Conservation (phyloP, 805 yeast species). For the Wickerhamiella vanderwaltii region DNA sequence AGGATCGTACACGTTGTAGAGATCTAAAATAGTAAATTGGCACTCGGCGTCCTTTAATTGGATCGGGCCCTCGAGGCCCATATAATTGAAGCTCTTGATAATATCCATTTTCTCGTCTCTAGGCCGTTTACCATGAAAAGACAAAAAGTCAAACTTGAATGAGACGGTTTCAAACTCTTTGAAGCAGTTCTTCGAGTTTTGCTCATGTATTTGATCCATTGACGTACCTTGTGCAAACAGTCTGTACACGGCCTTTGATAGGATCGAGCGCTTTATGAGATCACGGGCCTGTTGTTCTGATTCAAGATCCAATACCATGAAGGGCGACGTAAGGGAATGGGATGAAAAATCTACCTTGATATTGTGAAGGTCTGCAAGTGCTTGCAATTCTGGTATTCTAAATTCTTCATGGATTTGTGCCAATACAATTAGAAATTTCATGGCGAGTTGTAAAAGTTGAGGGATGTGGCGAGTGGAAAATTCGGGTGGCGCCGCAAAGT, state of each 20-base stretch:
- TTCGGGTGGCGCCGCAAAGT: too few relatives aligned
- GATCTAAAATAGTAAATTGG: conserved; percentile 60
- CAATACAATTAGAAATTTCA: conserved; percentile 59
- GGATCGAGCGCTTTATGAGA: conserved; percentile 53
- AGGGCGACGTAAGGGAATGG: conserved; percentile 53
- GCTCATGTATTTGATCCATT: conserved; percentile 45
- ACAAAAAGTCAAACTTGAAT: conserved; percentile 75
- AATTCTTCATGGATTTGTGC: conserved; percentile 77
- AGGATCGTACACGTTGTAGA: conserved; percentile 32
- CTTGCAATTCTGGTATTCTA: conserved; percentile 69
- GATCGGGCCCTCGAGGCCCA: conserved; percentile 67
- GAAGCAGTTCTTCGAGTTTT: conserved; percentile 29
- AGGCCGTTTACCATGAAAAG: conserved; percentile 57
- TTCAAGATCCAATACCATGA: conserved; percentile 52
- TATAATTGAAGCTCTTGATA: conserved; percentile 59
- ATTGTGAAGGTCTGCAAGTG: conserved; percentile 56
- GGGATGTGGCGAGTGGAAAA: too few relatives aligned
- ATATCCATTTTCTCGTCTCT: conserved; percentile 41
- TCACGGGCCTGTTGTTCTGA: conserved; percentile 54
- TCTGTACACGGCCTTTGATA: conserved; percentile 69
- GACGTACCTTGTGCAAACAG: conserved; percentile 63
- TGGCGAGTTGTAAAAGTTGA: too few relatives aligned
- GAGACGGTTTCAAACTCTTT: conserved; percentile 33
- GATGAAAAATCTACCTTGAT: conserved; percentile 46
- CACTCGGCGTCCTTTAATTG: conserved; percentile 65